A percentile compares a stretch with the other conserved stretches of the same genome.
Conservation (phyloP, 2,329 filamentous ascomycete species). For the Neopestalotiopsis clavispora region DNA sequence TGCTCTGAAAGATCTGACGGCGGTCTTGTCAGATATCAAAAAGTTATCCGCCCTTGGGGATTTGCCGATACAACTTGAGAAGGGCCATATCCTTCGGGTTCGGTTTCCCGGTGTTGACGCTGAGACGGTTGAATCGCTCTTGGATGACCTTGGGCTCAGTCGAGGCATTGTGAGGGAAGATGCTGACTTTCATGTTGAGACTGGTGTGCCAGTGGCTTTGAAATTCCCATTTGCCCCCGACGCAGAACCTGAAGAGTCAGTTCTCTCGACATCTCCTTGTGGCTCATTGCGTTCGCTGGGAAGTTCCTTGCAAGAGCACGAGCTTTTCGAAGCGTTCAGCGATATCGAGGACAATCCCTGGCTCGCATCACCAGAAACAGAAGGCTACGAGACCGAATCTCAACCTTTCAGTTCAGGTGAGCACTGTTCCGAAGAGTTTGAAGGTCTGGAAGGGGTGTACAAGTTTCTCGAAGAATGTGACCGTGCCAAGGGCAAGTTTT, state of each 20-base stretch:
- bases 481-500: conserved; percentile 34
- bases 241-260: conserved; percentile 26
- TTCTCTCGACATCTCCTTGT: conserved; percentile 50
- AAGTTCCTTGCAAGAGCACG: conserved; percentile 38
- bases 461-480: conserved; percentile 64
- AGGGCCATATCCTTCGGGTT: conserved; percentile 71
- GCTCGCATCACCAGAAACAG: conserved; percentile 49
- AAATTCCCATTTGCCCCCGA: conserved; percentile 85
- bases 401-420: conserved; percentile 48
- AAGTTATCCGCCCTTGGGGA: conserved; percentile 79
- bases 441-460: conserved; percentile 63
- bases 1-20: conserved; percentile 81
- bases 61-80: conserved; percentile 77
- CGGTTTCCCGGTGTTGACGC: conserved; percentile 92
- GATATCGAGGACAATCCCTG: conserved; percentile 53
- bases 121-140: conserved; percentile 80
- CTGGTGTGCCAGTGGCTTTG: conserved; percentile 75
- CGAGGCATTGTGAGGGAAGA: conserved; percentile 83
- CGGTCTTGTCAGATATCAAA: conserved; percentile 80
- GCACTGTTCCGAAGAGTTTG: conserved; percentile 53
- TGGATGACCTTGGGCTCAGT: conserved; percentile 83
- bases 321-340: conserved; percentile 41
- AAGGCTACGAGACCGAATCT: conserved; percentile 57
- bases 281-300: conserved; percentile 50
- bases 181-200: conserved; percentile 68